phyloP scores from a whole-genome alignment of 768 basidiomycete genomes.

The Suillus ampliporus region DNA sequence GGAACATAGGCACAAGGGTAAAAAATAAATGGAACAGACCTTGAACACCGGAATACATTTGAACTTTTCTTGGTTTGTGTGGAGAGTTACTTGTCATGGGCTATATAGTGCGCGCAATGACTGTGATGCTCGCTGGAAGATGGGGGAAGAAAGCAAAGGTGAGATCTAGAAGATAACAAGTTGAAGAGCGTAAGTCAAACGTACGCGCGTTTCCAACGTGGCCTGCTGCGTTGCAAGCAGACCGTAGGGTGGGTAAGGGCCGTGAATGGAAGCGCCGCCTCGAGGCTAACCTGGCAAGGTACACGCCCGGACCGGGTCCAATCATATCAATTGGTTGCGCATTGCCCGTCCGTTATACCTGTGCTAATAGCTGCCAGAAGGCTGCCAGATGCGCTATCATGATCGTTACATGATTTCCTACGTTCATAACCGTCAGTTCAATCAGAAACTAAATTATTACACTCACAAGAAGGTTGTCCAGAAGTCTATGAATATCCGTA shows the following conservation, averaged over 20 bases:
- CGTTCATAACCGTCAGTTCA: slow-evolving; percentile 15
- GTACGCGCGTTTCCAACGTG: slow-evolving; percentile 75
- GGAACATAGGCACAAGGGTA: slow-evolving; percentile 20
- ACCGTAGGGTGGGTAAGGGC: slow-evolving; percentile 57
- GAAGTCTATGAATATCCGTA: too few relatives aligned
- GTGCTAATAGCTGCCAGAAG: background rate
- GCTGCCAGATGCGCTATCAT: background rate
- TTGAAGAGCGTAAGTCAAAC: slow-evolving; percentile 17
- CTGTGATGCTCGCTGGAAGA: slow-evolving; percentile 25
- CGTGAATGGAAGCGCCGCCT: slow-evolving; percentile 58
- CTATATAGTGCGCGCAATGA: slow-evolving; percentile 26
- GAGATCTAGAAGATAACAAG: slow-evolving; percentile 38
- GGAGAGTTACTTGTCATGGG: slow-evolving; percentile 66
- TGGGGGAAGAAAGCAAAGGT: slow-evolving; percentile 37
- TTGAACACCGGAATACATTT: slow-evolving; percentile 52
- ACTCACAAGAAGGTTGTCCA: background rate
- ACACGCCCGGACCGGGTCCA: slow-evolving; percentile 19
- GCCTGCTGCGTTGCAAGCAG: slow-evolving; percentile 45
- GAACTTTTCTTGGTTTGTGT: slow-evolving; percentile 60
- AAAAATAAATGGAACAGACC: slow-evolving; percentile 45
- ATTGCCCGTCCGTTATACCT: background rate
- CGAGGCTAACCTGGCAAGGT: slow-evolving; percentile 36
- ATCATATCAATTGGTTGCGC: slow-evolving; percentile 6
- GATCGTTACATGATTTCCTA: slow-evolving; percentile 13
- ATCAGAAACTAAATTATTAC: background rate